Conservation (phyloP, 441 rosid species). For the Mallotus japonicus region DNA sequence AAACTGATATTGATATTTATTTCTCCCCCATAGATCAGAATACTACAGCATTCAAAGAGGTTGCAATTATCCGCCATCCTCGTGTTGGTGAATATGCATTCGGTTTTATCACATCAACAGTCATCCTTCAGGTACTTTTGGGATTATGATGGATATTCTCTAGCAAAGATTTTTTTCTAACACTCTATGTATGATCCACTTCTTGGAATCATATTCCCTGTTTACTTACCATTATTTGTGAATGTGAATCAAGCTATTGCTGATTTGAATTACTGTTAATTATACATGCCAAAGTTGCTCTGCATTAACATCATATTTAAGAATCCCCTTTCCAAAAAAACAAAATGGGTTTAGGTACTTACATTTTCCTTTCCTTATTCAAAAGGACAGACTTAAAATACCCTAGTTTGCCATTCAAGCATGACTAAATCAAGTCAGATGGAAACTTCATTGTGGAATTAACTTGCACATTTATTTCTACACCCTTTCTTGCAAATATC, state of each 20-base stretch:
- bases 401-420: not conserved
- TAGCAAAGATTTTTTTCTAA: conserved; percentile 3
- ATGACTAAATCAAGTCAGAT: not conserved
- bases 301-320: not conserved
- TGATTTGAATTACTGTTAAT: not conserved
- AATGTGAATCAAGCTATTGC: not conserved
- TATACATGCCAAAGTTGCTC: not conserved
- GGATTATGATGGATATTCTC: conserved; percentile 1
- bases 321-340: not conserved
- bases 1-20: conserved; percentile 11
- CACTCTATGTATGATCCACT: not conserved
- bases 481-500: not conserved
- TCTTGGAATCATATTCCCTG: not conserved
- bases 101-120: conserved; percentile 89
- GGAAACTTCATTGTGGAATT: not conserved
- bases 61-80: conserved; percentile 89
- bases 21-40: conserved; percentile 61
- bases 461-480: not conserved
- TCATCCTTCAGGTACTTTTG: conserved; percentile 67
- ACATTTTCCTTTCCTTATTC: not conserved
- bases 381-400: not conserved
- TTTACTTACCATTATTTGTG: not conserved
- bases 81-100: conserved; percentile 94
- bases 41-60: conserved; percentile 90
- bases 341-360: not conserved